phyloP scores from a whole-genome alignment of 2,329 filamentous ascomycete species.

The Colletotrichum melonis region DNA sequence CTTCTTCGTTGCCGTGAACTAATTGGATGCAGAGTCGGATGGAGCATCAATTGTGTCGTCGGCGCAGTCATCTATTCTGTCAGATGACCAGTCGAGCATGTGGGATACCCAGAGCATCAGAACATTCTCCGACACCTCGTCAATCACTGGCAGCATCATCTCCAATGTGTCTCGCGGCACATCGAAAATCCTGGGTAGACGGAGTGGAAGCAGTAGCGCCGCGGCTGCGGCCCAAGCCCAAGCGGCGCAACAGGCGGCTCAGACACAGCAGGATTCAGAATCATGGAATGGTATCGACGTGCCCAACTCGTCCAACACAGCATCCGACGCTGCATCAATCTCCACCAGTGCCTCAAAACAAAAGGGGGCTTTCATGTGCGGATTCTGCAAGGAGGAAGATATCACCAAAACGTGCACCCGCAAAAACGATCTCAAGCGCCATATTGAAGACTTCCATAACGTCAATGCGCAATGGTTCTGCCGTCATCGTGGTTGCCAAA shows the following conservation, averaged over 20 bases:
- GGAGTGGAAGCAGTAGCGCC: constrained; percentile 33
- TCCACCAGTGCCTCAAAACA: constrained; percentile 46
- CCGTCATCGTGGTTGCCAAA: constrained; percentile 54
- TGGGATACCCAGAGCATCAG: constrained; percentile 50
- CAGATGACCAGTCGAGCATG: constrained; percentile 49
- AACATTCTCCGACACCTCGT: constrained; percentile 53
- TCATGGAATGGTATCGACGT: constrained; percentile 26
- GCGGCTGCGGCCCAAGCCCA: constrained; percentile 31
- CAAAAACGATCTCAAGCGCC: constrained; percentile 61
- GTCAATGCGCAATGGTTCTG: constrained; percentile 60
- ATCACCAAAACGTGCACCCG: constrained; percentile 57
- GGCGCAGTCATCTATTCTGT: constrained; percentile 48
- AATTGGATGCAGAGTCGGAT: constrained; percentile 39
- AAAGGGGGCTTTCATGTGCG: constrained; percentile 51
- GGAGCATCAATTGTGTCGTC: constrained; percentile 48
- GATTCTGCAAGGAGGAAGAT: constrained; percentile 55
- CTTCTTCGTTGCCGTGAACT: neutral
- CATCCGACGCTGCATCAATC: constrained; percentile 40
- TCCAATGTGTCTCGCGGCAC: constrained; percentile 52
- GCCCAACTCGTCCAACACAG: constrained; percentile 2
- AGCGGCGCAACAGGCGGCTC: constrained; percentile 23
- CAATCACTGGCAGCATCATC: constrained; percentile 52
- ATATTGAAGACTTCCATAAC: constrained; percentile 61
- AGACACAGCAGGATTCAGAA: constrained; percentile 23
- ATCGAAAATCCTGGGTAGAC: constrained; percentile 47